Percentiles rank a stretch among this genome's conserved stretches.
Conservation (phyloP, 2,329 filamentous ascomycete genomes). For the Aspergillus viridinutans region DNA sequence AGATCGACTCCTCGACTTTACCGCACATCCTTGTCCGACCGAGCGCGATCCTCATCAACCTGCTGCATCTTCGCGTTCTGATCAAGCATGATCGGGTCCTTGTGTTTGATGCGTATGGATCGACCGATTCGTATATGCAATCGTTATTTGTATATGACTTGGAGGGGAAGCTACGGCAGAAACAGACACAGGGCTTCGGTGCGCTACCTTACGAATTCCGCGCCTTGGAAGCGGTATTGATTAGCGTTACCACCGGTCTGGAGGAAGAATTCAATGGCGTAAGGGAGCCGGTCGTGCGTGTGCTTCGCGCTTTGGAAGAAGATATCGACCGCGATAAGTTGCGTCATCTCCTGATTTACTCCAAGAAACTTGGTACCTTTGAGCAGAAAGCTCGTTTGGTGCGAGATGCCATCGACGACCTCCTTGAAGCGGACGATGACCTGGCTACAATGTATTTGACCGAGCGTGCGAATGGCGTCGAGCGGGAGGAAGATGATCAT, state of each 20-base stretch:
- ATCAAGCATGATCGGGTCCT: constrained; percentile 94
- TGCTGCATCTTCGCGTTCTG: constrained; percentile 91
- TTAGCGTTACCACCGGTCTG: constrained; percentile 85
- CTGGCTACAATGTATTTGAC: constrained; percentile 91
- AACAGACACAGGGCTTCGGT: constrained; percentile 50
- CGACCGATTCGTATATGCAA: constrained; percentile 89
- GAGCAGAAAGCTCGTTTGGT: constrained; percentile 95
- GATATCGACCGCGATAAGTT: constrained; percentile 96
- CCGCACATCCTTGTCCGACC: constrained; percentile 93
- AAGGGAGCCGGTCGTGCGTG: constrained; percentile 82
- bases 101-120: constrained; percentile 93
- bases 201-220: constrained; percentile 91
- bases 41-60: constrained; percentile 87
- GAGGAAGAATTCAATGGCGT: constrained; percentile 95
- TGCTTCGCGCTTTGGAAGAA: constrained; percentile 86
- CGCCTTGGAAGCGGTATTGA: constrained; percentile 88
- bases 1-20: constrained; percentile 93
- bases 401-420: constrained; percentile 87
- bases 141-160: constrained; percentile 97
- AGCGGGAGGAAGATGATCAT: constrained; percentile 76
- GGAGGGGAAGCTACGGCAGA: constrained; percentile 85
- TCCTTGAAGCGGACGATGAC: constrained; percentile 95
- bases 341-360: constrained; percentile 83
- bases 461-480: constrained; percentile 72
- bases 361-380: constrained; percentile 92